Conservation (phyloP, 352 stramenopile genomes). For the Phytophthora litchii region DNA sequence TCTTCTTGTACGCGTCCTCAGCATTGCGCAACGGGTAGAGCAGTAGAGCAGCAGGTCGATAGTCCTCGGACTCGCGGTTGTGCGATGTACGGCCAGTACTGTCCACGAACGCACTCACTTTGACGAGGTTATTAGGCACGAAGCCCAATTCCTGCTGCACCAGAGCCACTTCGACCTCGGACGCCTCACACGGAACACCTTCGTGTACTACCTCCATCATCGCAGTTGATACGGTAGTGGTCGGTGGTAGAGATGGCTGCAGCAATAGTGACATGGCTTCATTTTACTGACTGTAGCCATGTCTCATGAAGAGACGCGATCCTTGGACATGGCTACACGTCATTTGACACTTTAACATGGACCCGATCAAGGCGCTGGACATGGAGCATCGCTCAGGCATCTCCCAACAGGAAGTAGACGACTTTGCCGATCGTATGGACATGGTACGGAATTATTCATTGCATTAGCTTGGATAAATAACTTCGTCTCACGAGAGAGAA, state of each 20-base stretch:
- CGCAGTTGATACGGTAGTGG: conserved; percentile 1
- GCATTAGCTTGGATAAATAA: not conserved
- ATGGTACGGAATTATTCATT: conserved; percentile 36
- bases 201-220: conserved; percentile 33
- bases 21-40: conserved; percentile 65
- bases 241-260: not conserved
- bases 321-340: conserved; percentile 13
- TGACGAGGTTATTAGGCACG: conserved; percentile 60
- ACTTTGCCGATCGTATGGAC: conserved; percentile 75
- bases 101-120: conserved; percentile 45
- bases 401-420: conserved; percentile 68
- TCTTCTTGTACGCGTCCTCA: conserved; percentile 64
- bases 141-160: conserved; percentile 55
- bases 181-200: conserved; percentile 47
- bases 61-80: not conserved
- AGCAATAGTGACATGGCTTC: not conserved
- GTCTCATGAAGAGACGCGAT: conserved; percentile 26
- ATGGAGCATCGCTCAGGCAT: conserved; percentile 75
- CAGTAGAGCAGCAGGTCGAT: conserved; percentile 47
- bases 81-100: conserved; percentile 15
- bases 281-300: conserved; percentile 19
- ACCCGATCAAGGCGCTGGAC: conserved; percentile 65
- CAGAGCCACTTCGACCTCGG: conserved; percentile 29
- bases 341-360: conserved; percentile 32
- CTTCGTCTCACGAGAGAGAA: conserved; percentile 1